phyloP scores from a whole-genome alignment of 768 basidiomycete species.

The Boletus sp. region DNA sequence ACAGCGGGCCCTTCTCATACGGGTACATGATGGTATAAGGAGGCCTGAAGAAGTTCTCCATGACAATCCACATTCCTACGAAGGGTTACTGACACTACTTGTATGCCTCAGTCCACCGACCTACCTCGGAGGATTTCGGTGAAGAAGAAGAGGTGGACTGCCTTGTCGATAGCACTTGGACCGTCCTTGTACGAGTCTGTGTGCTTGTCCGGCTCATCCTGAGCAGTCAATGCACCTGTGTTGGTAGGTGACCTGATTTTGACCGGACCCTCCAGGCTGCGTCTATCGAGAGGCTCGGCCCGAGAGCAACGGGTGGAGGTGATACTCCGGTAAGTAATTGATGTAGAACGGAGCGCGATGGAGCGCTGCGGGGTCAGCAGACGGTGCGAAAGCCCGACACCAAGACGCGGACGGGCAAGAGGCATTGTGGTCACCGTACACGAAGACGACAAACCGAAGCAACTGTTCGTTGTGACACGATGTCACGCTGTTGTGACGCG shows the following conservation, averaged over 20 bases:
- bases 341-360: constrained; percentile 31
- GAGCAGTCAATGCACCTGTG: constrained; percentile 35
- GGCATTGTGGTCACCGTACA: constrained; percentile 44
- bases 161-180: constrained; percentile 92
- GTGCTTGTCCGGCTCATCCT: constrained; percentile 47
- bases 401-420: constrained; percentile 49
- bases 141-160: constrained; percentile 95
- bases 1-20: constrained; percentile 96
- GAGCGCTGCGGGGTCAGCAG: constrained; percentile 29
- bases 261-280: constrained; percentile 20
- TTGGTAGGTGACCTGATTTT: constrained; percentile 32
- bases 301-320: constrained; percentile 22
- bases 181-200: constrained; percentile 72
- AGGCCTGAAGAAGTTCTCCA: constrained; percentile 88
- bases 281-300: constrained; percentile 18
- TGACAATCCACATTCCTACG: constrained; percentile 95
- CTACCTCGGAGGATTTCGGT: constrained; percentile 95
- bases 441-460: constrained; percentile 14
- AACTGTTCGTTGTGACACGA: constrained; percentile 23
- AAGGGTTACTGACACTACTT: constrained; percentile 7
- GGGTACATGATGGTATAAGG: constrained; percentile 99
- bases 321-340: constrained; percentile 44
- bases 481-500: constrained; percentile 26
- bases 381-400: constrained; percentile 51
- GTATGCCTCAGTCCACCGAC: constrained; percentile 21